These are phyloP conservation scores for Metschnikowia santaceciliae DNA, from an alignment of 805 yeast species.

Conservation along the genomic window DNA sequence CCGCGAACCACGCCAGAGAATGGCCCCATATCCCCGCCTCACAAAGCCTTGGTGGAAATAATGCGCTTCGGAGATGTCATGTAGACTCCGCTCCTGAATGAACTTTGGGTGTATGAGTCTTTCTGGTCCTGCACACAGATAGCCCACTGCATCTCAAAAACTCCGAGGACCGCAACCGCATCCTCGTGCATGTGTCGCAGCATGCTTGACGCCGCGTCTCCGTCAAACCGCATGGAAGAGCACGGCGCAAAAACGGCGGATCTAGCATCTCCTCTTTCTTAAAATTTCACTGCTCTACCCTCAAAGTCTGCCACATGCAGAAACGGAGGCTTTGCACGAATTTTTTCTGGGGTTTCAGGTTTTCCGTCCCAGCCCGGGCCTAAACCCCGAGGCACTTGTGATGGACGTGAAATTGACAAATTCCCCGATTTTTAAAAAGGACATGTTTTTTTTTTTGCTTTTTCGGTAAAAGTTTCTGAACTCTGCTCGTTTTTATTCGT, in stretches of 20 bases:
- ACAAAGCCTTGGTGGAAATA: neutral
- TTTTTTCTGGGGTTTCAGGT: neutral
- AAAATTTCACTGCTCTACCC: too few relatives aligned
- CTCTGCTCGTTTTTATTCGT: neutral
- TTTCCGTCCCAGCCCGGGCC: neutral
- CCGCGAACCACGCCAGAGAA: neutral
- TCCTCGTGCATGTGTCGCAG: slow-evolving; percentile 4
- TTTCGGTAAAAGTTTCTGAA: neutral
- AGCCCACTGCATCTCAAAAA: neutral
- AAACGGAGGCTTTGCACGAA: too few relatives aligned
- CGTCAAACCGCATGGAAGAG: neutral
- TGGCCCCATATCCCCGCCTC: neutral
- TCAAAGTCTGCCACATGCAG: too few relatives aligned
- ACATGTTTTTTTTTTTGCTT: too few relatives aligned
- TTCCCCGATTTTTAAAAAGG: too few relatives aligned
- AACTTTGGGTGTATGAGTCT: neutral
- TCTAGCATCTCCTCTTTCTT: neutral
- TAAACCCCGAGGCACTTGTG: neutral
- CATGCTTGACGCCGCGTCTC: slow-evolving; percentile 4
- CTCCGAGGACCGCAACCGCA: slow-evolving; percentile 1
- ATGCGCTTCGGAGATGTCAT: too few relatives aligned
- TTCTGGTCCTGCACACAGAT: neutral
- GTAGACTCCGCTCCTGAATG: too few relatives aligned
- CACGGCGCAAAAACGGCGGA: slow-evolving; percentile 1
- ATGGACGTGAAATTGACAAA: too few relatives aligned